A percentile compares a stretch with the other conserved stretches of the same genome.
phyloP scores from a whole-genome alignment of 768 basidiomycete genomes.

The Psilocybe cubensis region DNA sequence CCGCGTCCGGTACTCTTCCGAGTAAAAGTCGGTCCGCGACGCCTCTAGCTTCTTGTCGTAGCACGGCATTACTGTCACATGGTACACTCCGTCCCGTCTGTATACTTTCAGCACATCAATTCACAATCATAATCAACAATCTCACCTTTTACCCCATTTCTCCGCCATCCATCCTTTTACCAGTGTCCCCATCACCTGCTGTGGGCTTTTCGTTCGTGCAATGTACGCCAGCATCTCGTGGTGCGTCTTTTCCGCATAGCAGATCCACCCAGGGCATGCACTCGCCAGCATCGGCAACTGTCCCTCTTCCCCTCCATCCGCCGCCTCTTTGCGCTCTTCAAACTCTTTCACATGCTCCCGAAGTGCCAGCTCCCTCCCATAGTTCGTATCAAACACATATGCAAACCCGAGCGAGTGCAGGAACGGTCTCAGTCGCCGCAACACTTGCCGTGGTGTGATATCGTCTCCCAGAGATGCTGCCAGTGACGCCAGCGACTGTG shows the following conservation, averaged over 20 bases:
- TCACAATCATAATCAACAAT: slow-evolving; percentile 17
- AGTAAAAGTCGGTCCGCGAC: slow-evolving; percentile 91
- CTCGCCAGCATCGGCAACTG: slow-evolving; percentile 90
- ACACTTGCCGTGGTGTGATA: slow-evolving; percentile 55
- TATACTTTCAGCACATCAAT: slow-evolving; percentile 1
- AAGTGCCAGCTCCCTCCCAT: slow-evolving; percentile 86
- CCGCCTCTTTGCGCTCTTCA: slow-evolving; percentile 59
- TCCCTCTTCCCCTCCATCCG: slow-evolving; percentile 19
- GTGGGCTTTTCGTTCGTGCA: slow-evolving; percentile 86
- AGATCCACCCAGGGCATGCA: slow-evolving; percentile 99
- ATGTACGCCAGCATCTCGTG: slow-evolving; percentile 93
- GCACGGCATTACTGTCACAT: slow-evolving; percentile 98
- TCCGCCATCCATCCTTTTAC: slow-evolving; percentile 87
- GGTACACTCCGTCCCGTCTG: slow-evolving; percentile 90
- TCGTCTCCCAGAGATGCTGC: slow-evolving; percentile 22
- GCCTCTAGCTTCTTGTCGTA: slow-evolving; percentile 99
- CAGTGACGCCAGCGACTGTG: slow-evolving; percentile 28
- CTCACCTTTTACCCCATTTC: slow-evolving; percentile 72
- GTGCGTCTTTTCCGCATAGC: slow-evolving; percentile 98
- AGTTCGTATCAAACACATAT: slow-evolving; percentile 94
- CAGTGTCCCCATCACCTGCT: slow-evolving; percentile 91
- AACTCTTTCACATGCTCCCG: slow-evolving; percentile 85
- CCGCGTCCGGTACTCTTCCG: slow-evolving; percentile 76
- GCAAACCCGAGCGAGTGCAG: slow-evolving; percentile 72
- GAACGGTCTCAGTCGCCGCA: slow-evolving; percentile 75